A percentile compares a stretch with the other conserved stretches of the same genome.
phyloP scores from a whole-genome alignment of 1,284 basidiomycete genomes.

The Puccinia hordei region DNA sequence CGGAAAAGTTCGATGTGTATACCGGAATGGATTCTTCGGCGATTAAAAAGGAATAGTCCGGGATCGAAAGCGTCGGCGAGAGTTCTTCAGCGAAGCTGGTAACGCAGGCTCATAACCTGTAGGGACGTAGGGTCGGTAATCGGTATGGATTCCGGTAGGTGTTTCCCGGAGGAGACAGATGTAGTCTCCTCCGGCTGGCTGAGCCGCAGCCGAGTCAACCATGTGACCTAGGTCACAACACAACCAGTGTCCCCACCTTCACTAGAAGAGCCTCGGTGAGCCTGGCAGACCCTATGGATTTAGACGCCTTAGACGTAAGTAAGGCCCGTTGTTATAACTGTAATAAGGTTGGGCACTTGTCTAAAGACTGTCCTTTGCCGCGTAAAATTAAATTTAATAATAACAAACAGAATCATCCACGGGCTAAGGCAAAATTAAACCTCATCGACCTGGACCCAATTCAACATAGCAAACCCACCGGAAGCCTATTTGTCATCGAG shows the following conservation, averaged over 20 bases:
- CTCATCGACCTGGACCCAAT: background rate
- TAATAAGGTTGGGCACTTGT: slow-evolving; percentile 29
- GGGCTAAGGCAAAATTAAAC: background rate
- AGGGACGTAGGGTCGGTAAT: too few relatives aligned
- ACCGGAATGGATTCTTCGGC: too few relatives aligned
- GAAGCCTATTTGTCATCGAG: background rate
- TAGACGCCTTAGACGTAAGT: slow-evolving; percentile 10
- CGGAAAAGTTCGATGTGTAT: too few relatives aligned
- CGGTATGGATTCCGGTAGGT: too few relatives aligned
- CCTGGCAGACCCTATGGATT: slow-evolving; percentile 19
- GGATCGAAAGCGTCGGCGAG: too few relatives aligned
- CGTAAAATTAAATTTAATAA: slow-evolving; percentile 25
- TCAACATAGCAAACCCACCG: background rate
- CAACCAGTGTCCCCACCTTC: background rate
- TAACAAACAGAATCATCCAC: background rate
- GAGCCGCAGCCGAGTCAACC: too few relatives aligned
- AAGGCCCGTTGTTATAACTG: slow-evolving; percentile 25
- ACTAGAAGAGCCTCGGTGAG: background rate
- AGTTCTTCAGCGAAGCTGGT: too few relatives aligned
- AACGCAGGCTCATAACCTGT: too few relatives aligned
- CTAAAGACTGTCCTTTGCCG: slow-evolving; percentile 8
- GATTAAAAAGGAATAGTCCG: too few relatives aligned
- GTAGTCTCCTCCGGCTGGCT: too few relatives aligned
- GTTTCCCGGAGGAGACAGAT: too few relatives aligned
- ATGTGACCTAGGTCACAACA: too few relatives aligned